Percentiles rank a stretch among this genome's conserved stretches.
Evolutionary conservation across 495 filamentous ascomycete species (phyloP).

Genomic region (Bombardia bombarda): DNA sequence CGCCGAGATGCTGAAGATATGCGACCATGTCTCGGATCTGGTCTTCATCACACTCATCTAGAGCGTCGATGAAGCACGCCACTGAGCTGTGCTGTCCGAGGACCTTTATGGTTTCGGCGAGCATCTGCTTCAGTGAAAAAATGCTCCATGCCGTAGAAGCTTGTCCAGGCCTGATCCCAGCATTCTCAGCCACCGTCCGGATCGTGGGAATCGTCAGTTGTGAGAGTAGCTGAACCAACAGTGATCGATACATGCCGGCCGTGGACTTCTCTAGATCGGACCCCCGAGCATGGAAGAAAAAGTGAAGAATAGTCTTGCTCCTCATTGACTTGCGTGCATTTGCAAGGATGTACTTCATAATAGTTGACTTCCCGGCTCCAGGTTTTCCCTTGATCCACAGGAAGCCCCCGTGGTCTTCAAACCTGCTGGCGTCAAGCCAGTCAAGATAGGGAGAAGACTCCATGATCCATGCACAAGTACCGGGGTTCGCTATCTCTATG

Average conservation of each 20-base stretch:
- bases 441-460: slow-evolving; percentile 26
- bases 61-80: slow-evolving; percentile 34
- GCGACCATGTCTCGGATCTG: slow-evolving; percentile 28
- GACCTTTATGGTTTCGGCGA: slow-evolving; percentile 17
- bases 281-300: slow-evolving; percentile 32
- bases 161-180: too few species aligned
- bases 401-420: slow-evolving; percentile 37
- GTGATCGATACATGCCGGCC: slow-evolving; percentile 48
- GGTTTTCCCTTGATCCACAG: slow-evolving; percentile 54
- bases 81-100: slow-evolving; percentile 15
- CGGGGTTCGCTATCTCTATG: slow-evolving; percentile 28
- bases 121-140: slow-evolving; percentile 20
- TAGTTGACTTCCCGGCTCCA: slow-evolving; percentile 45
- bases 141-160: slow-evolving; percentile 15
- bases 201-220: slow-evolving; percentile 17
- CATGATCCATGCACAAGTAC: slow-evolving; percentile 46
- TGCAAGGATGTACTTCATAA: slow-evolving; percentile 26
- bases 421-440: slow-evolving; percentile 38
- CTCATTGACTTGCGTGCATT: slow-evolving; percentile 5
- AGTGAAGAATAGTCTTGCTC: slow-evolving; percentile 11
- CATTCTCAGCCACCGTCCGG: slow-evolving; percentile 16
- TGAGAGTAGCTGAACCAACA: slow-evolving; percentile 30
- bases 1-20: slow-evolving; percentile 25
- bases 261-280: slow-evolving; percentile 41
- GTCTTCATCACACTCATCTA: slow-evolving; percentile 33